Evolutionary conservation across 2,329 filamentous ascomycete species (phyloP).

Genomic region (Chalaropsis ovoidea): DNA sequence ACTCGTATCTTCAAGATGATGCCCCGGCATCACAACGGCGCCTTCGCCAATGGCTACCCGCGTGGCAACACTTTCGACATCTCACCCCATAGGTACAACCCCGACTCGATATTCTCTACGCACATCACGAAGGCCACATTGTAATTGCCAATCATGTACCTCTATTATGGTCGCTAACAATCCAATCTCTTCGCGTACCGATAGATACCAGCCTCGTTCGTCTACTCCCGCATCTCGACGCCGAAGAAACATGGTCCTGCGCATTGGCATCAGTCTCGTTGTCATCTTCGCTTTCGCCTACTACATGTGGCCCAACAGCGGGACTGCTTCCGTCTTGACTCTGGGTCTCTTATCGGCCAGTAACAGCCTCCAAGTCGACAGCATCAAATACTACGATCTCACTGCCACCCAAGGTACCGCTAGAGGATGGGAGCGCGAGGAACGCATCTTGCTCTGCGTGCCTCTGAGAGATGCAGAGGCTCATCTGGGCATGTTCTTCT

Average conservation of each 20-base stretch:
- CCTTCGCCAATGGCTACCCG: constrained; percentile 77
- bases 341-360: constrained; percentile 58
- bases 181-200: neutral
- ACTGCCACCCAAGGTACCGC: constrained; percentile 83
- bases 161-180: constrained; percentile 14
- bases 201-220: constrained; percentile 75
- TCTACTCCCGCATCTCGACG: constrained; percentile 61
- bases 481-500: constrained; percentile 96
- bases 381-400: constrained; percentile 93
- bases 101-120: neutral
- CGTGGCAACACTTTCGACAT: constrained; percentile 72
- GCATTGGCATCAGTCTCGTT: constrained; percentile 50
- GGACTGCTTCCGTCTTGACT: constrained; percentile 53
- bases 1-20: constrained; percentile 52
- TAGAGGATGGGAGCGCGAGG: constrained; percentile 89
- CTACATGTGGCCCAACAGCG: constrained; percentile 56
- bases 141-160: constrained; percentile 17
- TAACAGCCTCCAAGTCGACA: constrained; percentile 74
- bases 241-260: constrained; percentile 60
- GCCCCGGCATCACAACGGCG: constrained; percentile 66
- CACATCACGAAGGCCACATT: neutral
- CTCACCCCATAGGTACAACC: constrained; percentile 70
- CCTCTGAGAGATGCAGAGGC: constrained; percentile 85
- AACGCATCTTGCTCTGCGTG: constrained; percentile 88
- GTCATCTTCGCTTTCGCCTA: constrained; percentile 57